Conservation (phyloP, 305 asterid genomes). For the Fraxinus floribunda region DNA sequence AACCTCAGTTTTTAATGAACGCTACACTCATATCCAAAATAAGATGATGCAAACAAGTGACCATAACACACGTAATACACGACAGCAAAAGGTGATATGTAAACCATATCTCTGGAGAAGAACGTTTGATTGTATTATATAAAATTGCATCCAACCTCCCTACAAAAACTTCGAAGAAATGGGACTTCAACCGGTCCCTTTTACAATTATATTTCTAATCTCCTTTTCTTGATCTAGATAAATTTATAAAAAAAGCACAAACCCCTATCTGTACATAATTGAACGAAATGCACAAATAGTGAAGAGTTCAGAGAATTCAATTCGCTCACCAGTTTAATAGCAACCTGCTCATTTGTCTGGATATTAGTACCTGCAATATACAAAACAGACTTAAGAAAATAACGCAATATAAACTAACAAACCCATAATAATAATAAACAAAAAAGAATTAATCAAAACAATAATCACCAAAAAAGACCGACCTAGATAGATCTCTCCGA, state of each 20-base stretch:
- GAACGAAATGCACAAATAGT: neutral
- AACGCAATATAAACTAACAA: slow-evolving; percentile 6
- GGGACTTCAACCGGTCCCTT: neutral
- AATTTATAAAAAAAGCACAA: neutral
- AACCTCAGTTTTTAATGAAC: neutral
- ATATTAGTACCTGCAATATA: slow-evolving; percentile 68
- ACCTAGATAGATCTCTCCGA: slow-evolving; percentile 92
- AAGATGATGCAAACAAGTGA: neutral
- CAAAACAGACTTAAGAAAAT: neutral
- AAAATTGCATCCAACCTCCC: neutral
- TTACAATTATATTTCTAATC: neutral
- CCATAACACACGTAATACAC: neutral
- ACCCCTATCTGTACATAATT: neutral
- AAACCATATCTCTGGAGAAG: neutral
- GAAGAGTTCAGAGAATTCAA: neutral
- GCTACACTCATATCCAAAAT: neutral
- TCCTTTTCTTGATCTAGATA: neutral
- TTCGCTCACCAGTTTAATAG: slow-evolving; percentile 81
- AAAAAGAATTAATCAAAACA: neutral
- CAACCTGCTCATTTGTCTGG: slow-evolving; percentile 93
- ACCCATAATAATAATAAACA: neutral
- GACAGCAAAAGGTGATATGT: neutral
- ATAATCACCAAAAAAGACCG: neutral
- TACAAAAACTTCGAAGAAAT: neutral
- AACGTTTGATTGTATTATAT: neutral